phyloP scores from a whole-genome alignment of 345 rosid genomes.

The Cardamine occulta region DNA sequence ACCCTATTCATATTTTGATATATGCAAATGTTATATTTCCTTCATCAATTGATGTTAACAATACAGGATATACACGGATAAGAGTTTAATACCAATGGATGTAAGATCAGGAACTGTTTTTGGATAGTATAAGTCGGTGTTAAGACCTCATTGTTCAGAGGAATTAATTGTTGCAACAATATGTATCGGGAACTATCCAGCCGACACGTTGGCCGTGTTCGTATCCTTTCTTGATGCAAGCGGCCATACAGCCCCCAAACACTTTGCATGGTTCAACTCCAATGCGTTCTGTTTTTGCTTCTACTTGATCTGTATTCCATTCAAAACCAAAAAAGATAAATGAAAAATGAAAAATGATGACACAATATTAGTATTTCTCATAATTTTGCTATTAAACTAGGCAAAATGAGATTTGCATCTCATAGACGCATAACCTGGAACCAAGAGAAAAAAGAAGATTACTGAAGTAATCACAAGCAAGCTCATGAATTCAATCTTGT shows the following conservation, averaged over 20 bases:
- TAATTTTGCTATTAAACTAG: background rate
- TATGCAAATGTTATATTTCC: slow-evolving; percentile 1
- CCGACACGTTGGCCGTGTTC: slow-evolving; percentile 3
- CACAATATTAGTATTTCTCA: background rate
- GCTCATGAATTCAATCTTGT: slow-evolving; percentile 7
- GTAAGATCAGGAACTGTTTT: too few species aligned
- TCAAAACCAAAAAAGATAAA: too few species aligned
- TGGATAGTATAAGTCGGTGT: too few species aligned
- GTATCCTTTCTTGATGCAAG: background rate
- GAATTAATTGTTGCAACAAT: too few species aligned
- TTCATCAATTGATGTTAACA: background rate
- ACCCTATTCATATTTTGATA: background rate
- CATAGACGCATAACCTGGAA: background rate
- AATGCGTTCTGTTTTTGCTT: slow-evolving; percentile 2
- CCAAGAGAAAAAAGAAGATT: background rate
- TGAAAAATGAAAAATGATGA: background rate
- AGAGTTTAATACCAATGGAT: too few species aligned
- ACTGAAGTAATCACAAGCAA: background rate
- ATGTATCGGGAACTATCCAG: background rate
- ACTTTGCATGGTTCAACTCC: slow-evolving; percentile 11
- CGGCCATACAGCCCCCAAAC: background rate
- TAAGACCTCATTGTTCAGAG: too few species aligned
- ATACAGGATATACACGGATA: background rate
- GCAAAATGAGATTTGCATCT: background rate
- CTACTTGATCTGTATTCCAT: slow-evolving; percentile 22